Conservation (phyloP, 441 rosid species). For the Pelargonium australe region DNA sequence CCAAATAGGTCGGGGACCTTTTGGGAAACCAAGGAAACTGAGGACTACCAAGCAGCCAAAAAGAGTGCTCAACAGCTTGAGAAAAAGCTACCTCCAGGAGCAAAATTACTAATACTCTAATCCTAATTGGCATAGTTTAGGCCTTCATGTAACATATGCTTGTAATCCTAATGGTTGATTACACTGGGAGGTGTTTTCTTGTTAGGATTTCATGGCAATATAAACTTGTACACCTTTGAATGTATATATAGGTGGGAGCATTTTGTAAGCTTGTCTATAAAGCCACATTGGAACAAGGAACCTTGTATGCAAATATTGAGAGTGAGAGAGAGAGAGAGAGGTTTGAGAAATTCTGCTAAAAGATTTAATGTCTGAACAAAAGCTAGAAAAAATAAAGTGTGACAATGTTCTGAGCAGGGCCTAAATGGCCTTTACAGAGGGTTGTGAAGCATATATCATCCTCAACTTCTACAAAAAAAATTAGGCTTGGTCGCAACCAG, state of each 20-base stretch:
- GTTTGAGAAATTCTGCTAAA: background rate
- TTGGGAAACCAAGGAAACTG: background rate
- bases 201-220: too few relatives aligned
- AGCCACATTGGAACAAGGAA: too few relatives aligned
- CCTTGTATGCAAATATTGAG: too few relatives aligned
- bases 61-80: slow-evolving; percentile 1
- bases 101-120: background rate
- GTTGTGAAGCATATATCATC: background rate
- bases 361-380: background rate
- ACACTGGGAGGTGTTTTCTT: background rate
- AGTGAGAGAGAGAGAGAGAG: background rate
- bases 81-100: slow-evolving; percentile 11
- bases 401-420: background rate
- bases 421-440: background rate
- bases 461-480: slow-evolving; percentile 10
- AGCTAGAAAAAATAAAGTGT: background rate
- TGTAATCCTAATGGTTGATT: background rate
- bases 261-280: too few relatives aligned
- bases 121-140: background rate
- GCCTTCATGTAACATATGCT: slow-evolving; percentile 1
- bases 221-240: too few relatives aligned
- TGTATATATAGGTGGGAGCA: too few relatives aligned
- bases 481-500: slow-evolving; percentile 23
- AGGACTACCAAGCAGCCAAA: background rate
- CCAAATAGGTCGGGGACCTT: background rate